These are phyloP conservation scores for Nepenthes mirabilis DNA, from an alignment of 148 eudicot genomes.

Conservation along the genomic window DNA sequence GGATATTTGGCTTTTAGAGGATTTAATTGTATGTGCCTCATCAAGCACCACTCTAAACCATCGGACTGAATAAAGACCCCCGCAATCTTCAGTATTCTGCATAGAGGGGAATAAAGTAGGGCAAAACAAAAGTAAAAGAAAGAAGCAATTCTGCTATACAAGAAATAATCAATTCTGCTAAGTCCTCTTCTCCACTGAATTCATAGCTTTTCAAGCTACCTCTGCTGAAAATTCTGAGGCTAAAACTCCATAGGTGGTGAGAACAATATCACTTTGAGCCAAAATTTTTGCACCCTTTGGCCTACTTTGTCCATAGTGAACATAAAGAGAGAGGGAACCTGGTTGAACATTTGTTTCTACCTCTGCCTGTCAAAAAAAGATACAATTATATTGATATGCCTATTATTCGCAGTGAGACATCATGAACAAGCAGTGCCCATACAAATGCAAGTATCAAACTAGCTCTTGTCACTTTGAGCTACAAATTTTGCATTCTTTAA, in stretches of 20 bases:
- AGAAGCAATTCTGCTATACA: neutral
- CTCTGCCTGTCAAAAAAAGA: slow-evolving; percentile 49
- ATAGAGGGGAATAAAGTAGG: slow-evolving; percentile 8
- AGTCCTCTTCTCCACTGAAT: neutral
- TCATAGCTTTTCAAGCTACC: slow-evolving; percentile 24
- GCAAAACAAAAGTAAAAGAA: slow-evolving; percentile 1
- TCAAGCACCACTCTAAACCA: slow-evolving; percentile 97
- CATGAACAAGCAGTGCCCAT: too few relatives aligned
- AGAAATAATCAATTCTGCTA: neutral
- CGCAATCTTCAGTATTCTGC: slow-evolving; percentile 67
- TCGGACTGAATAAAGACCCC: slow-evolving; percentile 64
- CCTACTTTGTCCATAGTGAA: slow-evolving; percentile 86
- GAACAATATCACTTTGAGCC: slow-evolving; percentile 71
- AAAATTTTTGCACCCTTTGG: slow-evolving; percentile 64
- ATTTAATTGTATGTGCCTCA: slow-evolving; percentile 92
- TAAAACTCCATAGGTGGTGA: slow-evolving; percentile 91
- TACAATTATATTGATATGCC: slow-evolving; percentile 2
- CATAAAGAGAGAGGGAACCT: slow-evolving; percentile 69
- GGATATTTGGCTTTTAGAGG: slow-evolving; percentile 87
- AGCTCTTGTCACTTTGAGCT: too few relatives aligned
- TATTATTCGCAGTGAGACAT: neutral
- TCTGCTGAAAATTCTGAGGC: slow-evolving; percentile 81
- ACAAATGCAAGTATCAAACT: too few relatives aligned
- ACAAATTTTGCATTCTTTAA: too few relatives aligned
- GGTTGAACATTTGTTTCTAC: slow-evolving; percentile 82